Conservation (phyloP, 2,329 filamentous ascomycete species). For the Trichoderma sp. region DNA sequence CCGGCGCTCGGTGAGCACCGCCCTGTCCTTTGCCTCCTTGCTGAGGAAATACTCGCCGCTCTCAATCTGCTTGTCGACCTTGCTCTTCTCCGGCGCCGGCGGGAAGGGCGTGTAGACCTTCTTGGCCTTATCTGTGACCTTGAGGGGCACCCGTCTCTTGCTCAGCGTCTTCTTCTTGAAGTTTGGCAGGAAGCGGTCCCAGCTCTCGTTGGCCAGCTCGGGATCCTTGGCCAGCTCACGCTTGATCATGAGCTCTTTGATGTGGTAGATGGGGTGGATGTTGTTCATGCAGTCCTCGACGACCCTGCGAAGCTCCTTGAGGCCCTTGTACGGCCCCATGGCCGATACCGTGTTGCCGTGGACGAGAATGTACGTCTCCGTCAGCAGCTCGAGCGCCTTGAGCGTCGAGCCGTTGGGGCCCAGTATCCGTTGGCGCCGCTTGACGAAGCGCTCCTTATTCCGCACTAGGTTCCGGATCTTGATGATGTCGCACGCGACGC, state of each 20-base stretch:
- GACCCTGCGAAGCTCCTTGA: conserved; percentile 88
- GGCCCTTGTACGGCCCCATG: conserved; percentile 89
- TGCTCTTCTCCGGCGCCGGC: conserved; percentile 96
- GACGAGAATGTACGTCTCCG: conserved; percentile 88
- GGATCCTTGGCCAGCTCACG: conserved; percentile 88
- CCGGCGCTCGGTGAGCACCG: conserved; percentile 74
- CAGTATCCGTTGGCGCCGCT: conserved; percentile 87
- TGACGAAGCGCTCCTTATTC: conserved; percentile 95
- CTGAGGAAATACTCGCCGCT: conserved; percentile 94
- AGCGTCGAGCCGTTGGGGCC: conserved; percentile 90
- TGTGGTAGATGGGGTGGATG: conserved; percentile 88
- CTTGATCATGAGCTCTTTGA: conserved; percentile 84
- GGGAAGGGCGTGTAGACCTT: conserved; percentile 98
- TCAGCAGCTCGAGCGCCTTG: conserved; percentile 91
- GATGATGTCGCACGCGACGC: conserved; percentile 89
- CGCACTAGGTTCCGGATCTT: conserved; percentile 89
- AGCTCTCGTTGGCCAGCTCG: conserved; percentile 81
- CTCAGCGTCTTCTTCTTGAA: conserved; percentile 93
- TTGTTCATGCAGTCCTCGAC: conserved; percentile 97
- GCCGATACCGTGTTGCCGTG: conserved; percentile 93
- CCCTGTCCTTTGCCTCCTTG: conserved; percentile 88
- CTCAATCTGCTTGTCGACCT: conserved; percentile 97
- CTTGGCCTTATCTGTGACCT: conserved; percentile 89
- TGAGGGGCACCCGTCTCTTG: conserved; percentile 78
- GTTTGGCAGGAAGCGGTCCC: conserved; percentile 94